Conservation (phyloP, 1,284 basidiomycete genomes). For the Jaminaea rosea region DNA sequence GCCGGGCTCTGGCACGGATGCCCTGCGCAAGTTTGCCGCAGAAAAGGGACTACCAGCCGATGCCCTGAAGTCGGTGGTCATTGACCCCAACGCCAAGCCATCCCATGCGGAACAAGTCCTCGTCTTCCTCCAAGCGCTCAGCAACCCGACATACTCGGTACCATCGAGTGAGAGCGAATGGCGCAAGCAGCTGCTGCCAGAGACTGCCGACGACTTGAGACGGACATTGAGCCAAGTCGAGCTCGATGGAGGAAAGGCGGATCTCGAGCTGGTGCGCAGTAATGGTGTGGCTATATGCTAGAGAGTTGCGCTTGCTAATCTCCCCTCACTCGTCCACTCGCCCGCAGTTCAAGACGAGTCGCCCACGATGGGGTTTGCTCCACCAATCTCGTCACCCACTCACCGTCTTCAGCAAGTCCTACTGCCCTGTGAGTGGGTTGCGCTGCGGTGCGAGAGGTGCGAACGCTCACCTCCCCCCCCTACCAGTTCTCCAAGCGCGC, state of each 20-base stretch:
- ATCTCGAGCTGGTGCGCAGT: neutral
- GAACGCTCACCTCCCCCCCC: neutral
- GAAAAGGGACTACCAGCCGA: neutral
- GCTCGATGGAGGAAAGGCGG: neutral
- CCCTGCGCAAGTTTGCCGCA: neutral
- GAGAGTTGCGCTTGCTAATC: neutral
- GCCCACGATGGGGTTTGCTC: neutral
- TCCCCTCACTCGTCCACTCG: neutral
- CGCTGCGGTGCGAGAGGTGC: neutral
- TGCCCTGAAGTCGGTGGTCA: neutral
- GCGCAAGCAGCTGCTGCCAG: neutral
- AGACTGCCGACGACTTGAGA: neutral
- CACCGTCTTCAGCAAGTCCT: constrained; percentile 1
- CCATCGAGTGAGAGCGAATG: neutral
- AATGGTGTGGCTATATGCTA: neutral
- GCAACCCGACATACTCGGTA: neutral
- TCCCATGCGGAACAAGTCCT: neutral
- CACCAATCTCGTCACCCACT: neutral
- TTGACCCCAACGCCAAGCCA: neutral
- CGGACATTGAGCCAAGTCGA: neutral
- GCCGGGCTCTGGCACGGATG: neutral
- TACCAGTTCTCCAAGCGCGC: neutral
- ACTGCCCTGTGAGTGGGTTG: neutral
- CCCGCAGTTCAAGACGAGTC: neutral
- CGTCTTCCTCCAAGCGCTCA: neutral